Evolutionary conservation across 768 basidiomycete genomes (phyloP).

Genomic region (Trametes maxima): DNA sequence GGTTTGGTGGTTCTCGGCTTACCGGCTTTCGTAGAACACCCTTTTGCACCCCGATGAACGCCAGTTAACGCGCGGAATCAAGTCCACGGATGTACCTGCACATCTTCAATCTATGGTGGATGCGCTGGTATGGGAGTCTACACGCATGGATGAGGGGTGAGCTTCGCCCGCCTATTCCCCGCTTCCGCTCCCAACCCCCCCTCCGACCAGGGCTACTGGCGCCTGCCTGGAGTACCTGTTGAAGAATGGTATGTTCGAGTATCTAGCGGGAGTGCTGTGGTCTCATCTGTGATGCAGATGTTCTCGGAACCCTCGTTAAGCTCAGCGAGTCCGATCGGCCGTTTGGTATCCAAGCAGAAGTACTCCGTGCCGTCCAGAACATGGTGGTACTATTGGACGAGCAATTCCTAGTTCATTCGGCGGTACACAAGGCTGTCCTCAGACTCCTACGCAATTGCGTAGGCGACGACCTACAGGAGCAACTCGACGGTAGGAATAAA

Average conservation of each 20-base stretch:
- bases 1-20: constrained; percentile 11
- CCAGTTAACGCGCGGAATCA: constrained; percentile 79
- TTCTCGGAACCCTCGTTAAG: constrained; percentile 81
- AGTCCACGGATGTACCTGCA: constrained; percentile 76
- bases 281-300: constrained; percentile 50
- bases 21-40: constrained; percentile 56
- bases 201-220: constrained; percentile 64
- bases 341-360: constrained; percentile 88
- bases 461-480: constrained; percentile 90
- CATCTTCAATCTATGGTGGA: constrained; percentile 82
- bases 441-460: constrained; percentile 84
- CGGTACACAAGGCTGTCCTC: constrained; percentile 85
- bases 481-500: constrained; percentile 73
- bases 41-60: constrained; percentile 89
- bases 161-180: constrained; percentile 34
- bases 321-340: constrained; percentile 86
- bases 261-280: neutral
- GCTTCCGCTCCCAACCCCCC: neutral
- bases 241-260: constrained; percentile 66
- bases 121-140: constrained; percentile 83
- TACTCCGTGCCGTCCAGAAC: constrained; percentile 83
- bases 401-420: constrained; percentile 90
- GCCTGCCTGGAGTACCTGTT: constrained; percentile 89
- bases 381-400: constrained; percentile 92
- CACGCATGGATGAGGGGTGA: constrained; percentile 85